These are phyloP conservation scores for Caloboletus inedulis DNA, from an alignment of 1,284 basidiomycete species.

Conservation along the genomic window DNA sequence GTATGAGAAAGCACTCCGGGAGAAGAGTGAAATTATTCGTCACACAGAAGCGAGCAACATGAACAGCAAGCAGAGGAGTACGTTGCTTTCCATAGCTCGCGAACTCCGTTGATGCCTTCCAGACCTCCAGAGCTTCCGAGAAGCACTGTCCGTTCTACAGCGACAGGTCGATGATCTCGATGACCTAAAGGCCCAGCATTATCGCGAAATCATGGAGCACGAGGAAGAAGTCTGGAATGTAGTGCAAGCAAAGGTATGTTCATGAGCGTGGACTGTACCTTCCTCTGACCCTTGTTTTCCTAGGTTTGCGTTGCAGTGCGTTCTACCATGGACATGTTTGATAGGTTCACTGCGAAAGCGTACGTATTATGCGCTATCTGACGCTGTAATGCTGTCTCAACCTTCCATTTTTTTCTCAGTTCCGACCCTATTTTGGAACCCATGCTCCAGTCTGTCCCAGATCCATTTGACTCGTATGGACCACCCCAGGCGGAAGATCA, in stretches of 20 bases:
- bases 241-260: conserved; percentile 73
- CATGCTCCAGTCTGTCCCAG: conserved; percentile 85
- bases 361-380: conserved; percentile 40
- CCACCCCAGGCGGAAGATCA: conserved; percentile 85
- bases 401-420: conserved; percentile 38
- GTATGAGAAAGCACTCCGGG: conserved; percentile 76
- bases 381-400: conserved; percentile 8
- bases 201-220: conserved; percentile 85
- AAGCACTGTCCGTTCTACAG: conserved; percentile 81
- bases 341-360: conserved; percentile 86
- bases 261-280: conserved; percentile 2
- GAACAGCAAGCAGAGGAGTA: conserved; percentile 82
- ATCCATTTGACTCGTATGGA: conserved; percentile 91
- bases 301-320: conserved; percentile 73
- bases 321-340: conserved; percentile 79
- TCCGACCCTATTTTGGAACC: conserved; percentile 90
- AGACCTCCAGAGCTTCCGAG: conserved; percentile 85
- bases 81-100: conserved; percentile 28
- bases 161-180: conserved; percentile 87
- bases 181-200: conserved; percentile 75
- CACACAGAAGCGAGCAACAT: conserved; percentile 89
- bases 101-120: conserved; percentile 15
- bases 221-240: conserved; percentile 94
- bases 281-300: conserved; percentile 19
- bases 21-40: conserved; percentile 82